These are phyloP conservation scores for Nannochloris sp. DNA, from an alignment of 139 green algal genomes.

Conservation along the genomic window DNA sequence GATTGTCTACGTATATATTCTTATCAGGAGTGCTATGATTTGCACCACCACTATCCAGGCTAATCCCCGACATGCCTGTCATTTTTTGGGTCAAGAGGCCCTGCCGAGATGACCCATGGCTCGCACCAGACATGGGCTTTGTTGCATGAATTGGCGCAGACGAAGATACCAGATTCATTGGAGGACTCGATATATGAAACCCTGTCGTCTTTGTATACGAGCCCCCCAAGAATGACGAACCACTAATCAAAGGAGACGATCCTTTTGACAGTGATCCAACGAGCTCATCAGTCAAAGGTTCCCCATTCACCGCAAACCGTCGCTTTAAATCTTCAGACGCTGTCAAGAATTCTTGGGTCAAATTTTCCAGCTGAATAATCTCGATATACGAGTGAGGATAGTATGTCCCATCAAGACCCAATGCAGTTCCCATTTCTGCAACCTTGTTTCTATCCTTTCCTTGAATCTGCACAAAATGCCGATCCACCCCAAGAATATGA, in stretches of 20 bases:
- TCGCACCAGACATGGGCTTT: too few species aligned
- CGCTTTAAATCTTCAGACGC: constrained; percentile 62
- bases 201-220: constrained; percentile 21
- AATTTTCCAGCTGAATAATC: constrained; percentile 70
- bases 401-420: constrained; percentile 81
- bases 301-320: constrained; percentile 51
- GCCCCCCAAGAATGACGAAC: background rate
- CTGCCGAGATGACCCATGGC: background rate
- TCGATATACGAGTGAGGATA: constrained; percentile 90
- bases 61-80: background rate
- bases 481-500: constrained; percentile 61
- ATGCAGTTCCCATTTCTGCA: constrained; percentile 38
- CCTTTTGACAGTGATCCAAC: constrained; percentile 20
- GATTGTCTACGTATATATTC: background rate
- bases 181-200: constrained; percentile 20
- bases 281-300: constrained; percentile 42
- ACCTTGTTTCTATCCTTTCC: constrained; percentile 65
- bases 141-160: background rate
- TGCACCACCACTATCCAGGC: constrained; percentile 3
- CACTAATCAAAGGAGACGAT: constrained; percentile 6
- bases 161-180: background rate
- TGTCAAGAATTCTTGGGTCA: constrained; percentile 54
- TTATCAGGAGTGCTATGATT: background rate
- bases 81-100: constrained; percentile 4
- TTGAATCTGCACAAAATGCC: constrained; percentile 64